A percentile compares a stretch with the other conserved stretches of the same genome.
Conservation (phyloP, 2,329 filamentous ascomycete genomes). For the Scedosporium minutisporum region DNA sequence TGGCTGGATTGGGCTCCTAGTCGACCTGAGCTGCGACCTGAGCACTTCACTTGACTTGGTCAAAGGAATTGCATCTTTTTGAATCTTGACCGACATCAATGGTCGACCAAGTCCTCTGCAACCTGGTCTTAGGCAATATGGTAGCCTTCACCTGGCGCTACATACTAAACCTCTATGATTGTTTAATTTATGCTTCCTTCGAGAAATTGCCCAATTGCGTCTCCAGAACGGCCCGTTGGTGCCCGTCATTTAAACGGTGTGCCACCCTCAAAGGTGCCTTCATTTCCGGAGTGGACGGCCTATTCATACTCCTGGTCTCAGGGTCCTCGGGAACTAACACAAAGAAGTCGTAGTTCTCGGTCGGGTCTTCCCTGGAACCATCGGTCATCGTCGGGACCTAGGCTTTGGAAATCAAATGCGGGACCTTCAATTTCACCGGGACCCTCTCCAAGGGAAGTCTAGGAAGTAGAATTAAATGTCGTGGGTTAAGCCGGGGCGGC, state of each 20-base stretch:
- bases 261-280: neutral
- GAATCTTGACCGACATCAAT: neutral
- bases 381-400: too few relatives aligned
- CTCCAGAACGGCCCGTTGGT: neutral
- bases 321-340: too few relatives aligned
- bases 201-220: neutral
- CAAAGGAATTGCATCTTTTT: neutral
- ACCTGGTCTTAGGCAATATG: neutral
- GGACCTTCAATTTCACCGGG: neutral
- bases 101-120: neutral
- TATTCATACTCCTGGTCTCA: too few relatives aligned
- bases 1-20: neutral
- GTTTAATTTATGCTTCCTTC: neutral
- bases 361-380: too few relatives aligned
- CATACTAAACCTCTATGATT: neutral
- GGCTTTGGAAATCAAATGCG: too few relatives aligned
- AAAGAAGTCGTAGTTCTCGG: too few relatives aligned
- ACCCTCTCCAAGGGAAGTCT: neutral
- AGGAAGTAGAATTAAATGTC: too few relatives aligned
- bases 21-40: too few relatives aligned
- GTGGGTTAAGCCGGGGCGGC: neutral
- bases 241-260: neutral
- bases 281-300: neutral
- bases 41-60: neutral
- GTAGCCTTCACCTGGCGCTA: neutral